Percentiles rank a stretch among this genome's conserved stretches.
Evolutionary conservation across 2,329 filamentous ascomycete species (phyloP).

Genomic region (Talaromyces sp.): DNA sequence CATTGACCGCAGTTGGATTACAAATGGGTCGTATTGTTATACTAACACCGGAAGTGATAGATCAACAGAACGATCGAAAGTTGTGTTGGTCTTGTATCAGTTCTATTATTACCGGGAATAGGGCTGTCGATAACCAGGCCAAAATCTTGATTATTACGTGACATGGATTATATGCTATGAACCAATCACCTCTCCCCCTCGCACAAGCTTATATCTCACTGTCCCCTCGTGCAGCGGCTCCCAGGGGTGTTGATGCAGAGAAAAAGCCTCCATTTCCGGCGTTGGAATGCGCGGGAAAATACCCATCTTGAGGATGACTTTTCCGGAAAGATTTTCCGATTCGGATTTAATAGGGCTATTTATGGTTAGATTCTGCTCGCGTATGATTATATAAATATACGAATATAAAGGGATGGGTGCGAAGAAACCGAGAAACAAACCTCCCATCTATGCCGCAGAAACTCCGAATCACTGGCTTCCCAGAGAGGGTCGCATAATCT

Average conservation of each 20-base stretch:
- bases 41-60: background rate
- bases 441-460: background rate
- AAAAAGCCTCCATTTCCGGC: conserved; percentile 44
- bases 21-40: background rate
- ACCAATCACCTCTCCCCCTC: background rate
- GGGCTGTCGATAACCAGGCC: background rate
- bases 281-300: conserved; percentile 45
- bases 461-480: conserved; percentile 28
- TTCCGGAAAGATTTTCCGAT: conserved; percentile 34
- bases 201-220: background rate
- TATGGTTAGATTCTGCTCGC: background rate
- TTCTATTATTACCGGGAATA: background rate
- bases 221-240: conserved; percentile 15
- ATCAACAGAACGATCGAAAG: background rate
- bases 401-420: background rate
- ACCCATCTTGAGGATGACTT: conserved; percentile 47
- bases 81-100: background rate
- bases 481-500: conserved; percentile 43
- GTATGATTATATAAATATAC: background rate
- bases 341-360: conserved; percentile 47
- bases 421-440: background rate
- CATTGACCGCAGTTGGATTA: background rate
- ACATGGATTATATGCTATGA: background rate
- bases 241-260: conserved; percentile 41
- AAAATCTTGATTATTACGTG: background rate